Evolutionary conservation across 495 filamentous ascomycete genomes (phyloP).

Genomic region (Durotheca rogersii): DNA sequence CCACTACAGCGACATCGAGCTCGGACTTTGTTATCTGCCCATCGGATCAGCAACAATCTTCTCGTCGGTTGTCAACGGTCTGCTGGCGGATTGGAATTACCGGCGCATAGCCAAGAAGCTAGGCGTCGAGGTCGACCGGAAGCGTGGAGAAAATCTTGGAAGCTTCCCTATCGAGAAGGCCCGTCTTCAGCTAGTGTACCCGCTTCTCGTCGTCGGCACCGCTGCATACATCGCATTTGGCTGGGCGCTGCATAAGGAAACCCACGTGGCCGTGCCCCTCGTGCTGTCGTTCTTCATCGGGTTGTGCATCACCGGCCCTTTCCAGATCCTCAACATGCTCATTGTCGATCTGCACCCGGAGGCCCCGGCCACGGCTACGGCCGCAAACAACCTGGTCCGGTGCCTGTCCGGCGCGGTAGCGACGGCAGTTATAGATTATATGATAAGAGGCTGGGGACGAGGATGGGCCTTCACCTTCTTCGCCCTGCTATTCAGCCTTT

Average conservation of each 20-base stretch:
- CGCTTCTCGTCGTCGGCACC: slow-evolving; percentile 45
- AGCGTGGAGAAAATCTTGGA: slow-evolving; percentile 52
- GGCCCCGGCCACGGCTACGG: slow-evolving; percentile 49
- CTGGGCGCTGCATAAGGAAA: slow-evolving; percentile 55
- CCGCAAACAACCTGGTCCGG: slow-evolving; percentile 50
- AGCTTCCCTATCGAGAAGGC: slow-evolving; percentile 67
- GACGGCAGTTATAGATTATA: slow-evolving; percentile 45
- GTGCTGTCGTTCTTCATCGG: slow-evolving; percentile 59
- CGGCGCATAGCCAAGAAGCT: slow-evolving; percentile 50
- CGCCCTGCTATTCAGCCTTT: slow-evolving; percentile 38
- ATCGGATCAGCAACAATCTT: slow-evolving; percentile 67
- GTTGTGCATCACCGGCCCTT: slow-evolving; percentile 53
- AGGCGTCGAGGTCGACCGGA: slow-evolving; percentile 51
- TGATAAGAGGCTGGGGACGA: slow-evolving; percentile 45
- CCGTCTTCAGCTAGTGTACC: slow-evolving; percentile 56
- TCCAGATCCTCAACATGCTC: slow-evolving; percentile 51
- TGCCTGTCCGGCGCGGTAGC: slow-evolving; percentile 47
- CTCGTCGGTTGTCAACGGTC: slow-evolving; percentile 65
- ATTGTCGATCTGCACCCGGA: slow-evolving; percentile 50
- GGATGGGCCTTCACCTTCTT: slow-evolving; percentile 53
- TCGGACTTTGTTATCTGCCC: slow-evolving; percentile 62
- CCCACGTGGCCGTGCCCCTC: slow-evolving; percentile 51
- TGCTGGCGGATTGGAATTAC: slow-evolving; percentile 59
- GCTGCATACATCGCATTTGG: slow-evolving; percentile 53
- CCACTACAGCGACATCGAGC: slow-evolving; percentile 63